Base-by-base conservation (phyloP, 2,329 filamentous ascomycete species). In the Pseudogymnoascus sp. region DNA sequence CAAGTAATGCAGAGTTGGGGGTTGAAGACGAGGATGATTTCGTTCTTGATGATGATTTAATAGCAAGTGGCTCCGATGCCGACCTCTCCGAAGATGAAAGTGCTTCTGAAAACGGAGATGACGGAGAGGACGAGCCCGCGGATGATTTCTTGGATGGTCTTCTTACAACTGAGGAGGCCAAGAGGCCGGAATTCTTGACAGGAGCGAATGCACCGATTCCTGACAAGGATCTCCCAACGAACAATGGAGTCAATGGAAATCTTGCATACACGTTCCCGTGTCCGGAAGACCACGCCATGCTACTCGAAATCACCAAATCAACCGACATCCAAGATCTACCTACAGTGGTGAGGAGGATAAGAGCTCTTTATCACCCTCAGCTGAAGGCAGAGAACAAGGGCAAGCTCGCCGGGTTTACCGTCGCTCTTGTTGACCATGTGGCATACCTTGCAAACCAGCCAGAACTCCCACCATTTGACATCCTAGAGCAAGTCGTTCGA, bases 11-110 rank as follows among this genome's bases (percentile, higher is more conserved):
- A 9, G 82, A 88, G 63, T 74, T 92, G 15, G 90, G 86, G 5
- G 87, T 96, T 35, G 92, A 96, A 66, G 93, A 97, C 68, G 93
- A 97, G 72, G 93, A 97, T 69, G 91, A 97, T 68, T 97, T 97
- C 69, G 73, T 93, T 27, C 86, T 97, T 65, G 93, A 97, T 63
- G 90, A 94, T 65, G 89, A 96, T 70, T 81, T 97, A 13, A 83
- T 97, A 35, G 92, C 92, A 10, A 90, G 86, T 38, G 93, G 90
- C 5, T 75, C 81, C 15, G 80, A 80, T 6, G 81, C 80, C 38
- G 81, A 83, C 41, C 80, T 81, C 4, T 73, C 71, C 17, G 67
- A 67, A 48, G 79, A 78, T 17, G 78, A 79, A 21, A 77, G 77
- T 3, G 74, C 71, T 27, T 76, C 76, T 2, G 77, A 77, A 10